phyloP scores from a whole-genome alignment of 1,284 basidiomycete species.

The Boletellus deceptivus region DNA sequence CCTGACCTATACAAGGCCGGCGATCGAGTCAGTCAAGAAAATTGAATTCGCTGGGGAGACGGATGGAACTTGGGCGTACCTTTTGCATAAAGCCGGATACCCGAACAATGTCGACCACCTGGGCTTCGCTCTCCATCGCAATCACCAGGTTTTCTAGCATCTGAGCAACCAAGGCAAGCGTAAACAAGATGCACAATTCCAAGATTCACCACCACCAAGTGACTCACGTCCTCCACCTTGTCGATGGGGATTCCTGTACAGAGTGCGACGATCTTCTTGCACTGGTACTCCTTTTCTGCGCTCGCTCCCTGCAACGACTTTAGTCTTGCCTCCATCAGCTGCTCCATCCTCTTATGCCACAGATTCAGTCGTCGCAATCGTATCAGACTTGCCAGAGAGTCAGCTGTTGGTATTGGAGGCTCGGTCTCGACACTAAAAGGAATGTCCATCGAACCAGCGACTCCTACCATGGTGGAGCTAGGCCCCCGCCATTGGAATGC shows the following conservation, averaged over 20 bases:
- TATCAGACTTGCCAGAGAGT: slow-evolving; percentile 61
- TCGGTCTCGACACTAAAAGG: slow-evolving; percentile 64
- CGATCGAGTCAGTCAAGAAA: slow-evolving; percentile 22
- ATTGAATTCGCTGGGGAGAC: slow-evolving; percentile 15
- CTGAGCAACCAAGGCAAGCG: slow-evolving; percentile 40
- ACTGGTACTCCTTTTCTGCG: slow-evolving; percentile 85
- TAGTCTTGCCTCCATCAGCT: slow-evolving; percentile 68
- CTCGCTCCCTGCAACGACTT: slow-evolving; percentile 74
- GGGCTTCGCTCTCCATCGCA: slow-evolving; percentile 87
- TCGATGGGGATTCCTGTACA: slow-evolving; percentile 88
- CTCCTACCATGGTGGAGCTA: slow-evolving; percentile 57
- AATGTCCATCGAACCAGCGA: slow-evolving; percentile 52
- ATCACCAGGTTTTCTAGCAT: slow-evolving; percentile 86
- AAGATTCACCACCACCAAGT: slow-evolving; percentile 14
- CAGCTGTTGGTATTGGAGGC: slow-evolving; percentile 60
- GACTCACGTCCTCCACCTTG: slow-evolving; percentile 83
- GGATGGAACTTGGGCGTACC: slow-evolving; percentile 36
- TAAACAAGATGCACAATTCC: slow-evolving; percentile 20
- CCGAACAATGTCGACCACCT: slow-evolving; percentile 79
- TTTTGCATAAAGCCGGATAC: slow-evolving; percentile 91
- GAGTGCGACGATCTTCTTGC: slow-evolving; percentile 86
- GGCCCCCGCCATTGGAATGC: slow-evolving; percentile 70
- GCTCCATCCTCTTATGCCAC: slow-evolving; percentile 82
- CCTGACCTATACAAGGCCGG: slow-evolving; percentile 47
- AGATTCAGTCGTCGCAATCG: slow-evolving; percentile 70